A percentile compares a stretch with the other conserved stretches of the same genome.
phyloP scores from a whole-genome alignment of 2,329 filamentous ascomycete species.

The Magnaporthiopsis rhizophila region DNA sequence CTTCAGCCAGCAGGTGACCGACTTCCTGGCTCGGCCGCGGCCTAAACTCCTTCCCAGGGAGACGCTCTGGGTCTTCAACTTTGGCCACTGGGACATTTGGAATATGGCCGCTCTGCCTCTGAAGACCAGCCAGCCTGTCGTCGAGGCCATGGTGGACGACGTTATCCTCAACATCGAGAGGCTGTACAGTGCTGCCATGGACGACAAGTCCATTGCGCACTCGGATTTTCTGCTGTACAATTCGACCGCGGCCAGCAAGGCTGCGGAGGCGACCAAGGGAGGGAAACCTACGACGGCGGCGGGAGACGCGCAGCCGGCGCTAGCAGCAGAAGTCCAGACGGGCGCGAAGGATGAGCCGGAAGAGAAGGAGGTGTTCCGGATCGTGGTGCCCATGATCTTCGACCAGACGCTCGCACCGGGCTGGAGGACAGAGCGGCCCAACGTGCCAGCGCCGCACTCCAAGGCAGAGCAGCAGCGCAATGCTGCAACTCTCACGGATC shows the following conservation, averaged over 20 bases:
- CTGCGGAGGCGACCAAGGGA: constrained; percentile 8
- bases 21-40: constrained; percentile 34
- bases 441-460: constrained; percentile 35
- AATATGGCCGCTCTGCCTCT: constrained; percentile 39
- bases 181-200: constrained; percentile 35
- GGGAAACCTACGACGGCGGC: too few relatives aligned
- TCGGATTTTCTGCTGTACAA: constrained; percentile 29
- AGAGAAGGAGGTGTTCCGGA: constrained; percentile 30
- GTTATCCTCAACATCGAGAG: constrained; percentile 39
- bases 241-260: neutral
- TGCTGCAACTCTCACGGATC: constrained; percentile 38
- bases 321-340: neutral
- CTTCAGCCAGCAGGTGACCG: constrained; percentile 33
- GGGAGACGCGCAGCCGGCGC: neutral
- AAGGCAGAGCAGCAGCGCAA: constrained; percentile 46
- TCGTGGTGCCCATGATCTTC: constrained; percentile 43
- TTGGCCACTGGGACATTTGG: constrained; percentile 50
- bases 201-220: constrained; percentile 34
- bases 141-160: constrained; percentile 28
- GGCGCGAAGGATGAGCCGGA: neutral
- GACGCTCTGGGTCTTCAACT: constrained; percentile 44
- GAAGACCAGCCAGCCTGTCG: constrained; percentile 24
- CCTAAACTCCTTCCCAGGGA: constrained; percentile 29
- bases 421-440: constrained; percentile 36
- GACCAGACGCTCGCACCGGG: constrained; percentile 47